Base-by-base conservation (phyloP, 768 basidiomycete genomes). In the Leucocoprinus birnbaumii region DNA sequence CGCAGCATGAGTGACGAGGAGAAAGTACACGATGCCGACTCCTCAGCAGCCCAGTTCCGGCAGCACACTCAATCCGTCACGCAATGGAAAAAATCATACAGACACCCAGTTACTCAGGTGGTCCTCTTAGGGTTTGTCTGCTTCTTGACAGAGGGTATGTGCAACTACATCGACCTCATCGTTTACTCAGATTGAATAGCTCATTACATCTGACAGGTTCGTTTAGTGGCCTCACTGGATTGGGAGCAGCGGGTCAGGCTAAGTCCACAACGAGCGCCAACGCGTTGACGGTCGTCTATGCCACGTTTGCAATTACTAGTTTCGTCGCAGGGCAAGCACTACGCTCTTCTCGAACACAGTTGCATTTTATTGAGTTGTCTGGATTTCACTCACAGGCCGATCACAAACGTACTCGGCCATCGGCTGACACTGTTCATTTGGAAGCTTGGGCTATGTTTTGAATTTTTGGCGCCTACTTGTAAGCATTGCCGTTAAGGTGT, bases 371-470 rank as follows among this genome's bases (percentile, higher is more conserved):
- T n/a, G n/a, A n/a, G n/a, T n/a, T n/a, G n/a, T n/a, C n/a, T n/a
- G n/a, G n/a, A 26, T 19, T 53, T 35, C n/a, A 18, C 35, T 27
- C 7, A 10, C 53, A 89, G 90, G 14, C 86, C 89, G 3, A 71
- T 91, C 65, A 90, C 89, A 71, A 94, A 94, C 59, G 80, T 80
- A 51, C 74, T 95, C 22, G 93, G 93, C 16, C 75, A 87, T 40
- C 79, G 83, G 24, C 63, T 86, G 25, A 90, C 92, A 0, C 81
- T 95, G 10, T 72, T 85, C 25, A 59, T 93, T n/a, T 14, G 93
- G 93, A 55, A 87, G 84, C 7, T 65, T 74, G 4, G 91, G 91
- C 10, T 94, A 94, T 65, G 77, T 85, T 1, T 64, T 94, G 24
- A 92, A 88, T 65, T 84, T n/a, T 91, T 51, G 83, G 80, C 3